Evolutionary conservation across 371 early-diverging fungal species (phyloP).

Genomic region (Conidiobolus incongruus): DNA sequence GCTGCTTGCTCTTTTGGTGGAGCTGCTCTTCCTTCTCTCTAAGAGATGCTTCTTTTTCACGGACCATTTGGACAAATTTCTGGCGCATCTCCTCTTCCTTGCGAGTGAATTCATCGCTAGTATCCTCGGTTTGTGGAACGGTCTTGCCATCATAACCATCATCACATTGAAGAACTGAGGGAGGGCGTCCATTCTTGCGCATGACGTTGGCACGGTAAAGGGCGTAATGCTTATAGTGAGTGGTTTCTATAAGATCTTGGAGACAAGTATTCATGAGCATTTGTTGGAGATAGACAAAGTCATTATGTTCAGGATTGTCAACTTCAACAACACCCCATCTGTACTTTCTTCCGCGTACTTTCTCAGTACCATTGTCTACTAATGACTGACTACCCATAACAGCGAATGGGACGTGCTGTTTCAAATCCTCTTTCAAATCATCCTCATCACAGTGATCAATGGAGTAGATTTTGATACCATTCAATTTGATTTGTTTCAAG

Average conservation of each 20-base stretch:
- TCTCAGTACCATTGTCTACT: conserved; percentile 37
- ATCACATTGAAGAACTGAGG: conserved; percentile 48
- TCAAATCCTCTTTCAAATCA: conserved; percentile 16
- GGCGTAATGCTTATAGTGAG: conserved; percentile 57
- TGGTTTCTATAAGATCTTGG: conserved; percentile 58
- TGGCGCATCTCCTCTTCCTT: conserved; percentile 53
- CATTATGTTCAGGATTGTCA: conserved; percentile 68
- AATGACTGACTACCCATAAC: conserved; percentile 73
- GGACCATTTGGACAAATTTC: conserved; percentile 44
- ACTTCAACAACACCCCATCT: conserved; percentile 96
- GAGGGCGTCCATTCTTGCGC: conserved; percentile 35
- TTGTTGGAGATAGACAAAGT: conserved; percentile 61
- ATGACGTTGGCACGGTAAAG: conserved; percentile 41
- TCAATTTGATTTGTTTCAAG: conserved; percentile 39
- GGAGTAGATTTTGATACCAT: conserved; percentile 50
- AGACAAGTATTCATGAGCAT: conserved; percentile 46
- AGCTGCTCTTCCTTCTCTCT: conserved; percentile 34
- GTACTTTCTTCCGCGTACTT: conserved; percentile 76
- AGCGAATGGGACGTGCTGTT: conserved; percentile 74
- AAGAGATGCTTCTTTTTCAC: conserved; percentile 40
- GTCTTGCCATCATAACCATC: conserved; percentile 30
- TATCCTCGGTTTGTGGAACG: conserved; percentile 20
- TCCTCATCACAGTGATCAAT: conserved; percentile 24
- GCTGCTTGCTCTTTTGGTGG: conserved; percentile 7
- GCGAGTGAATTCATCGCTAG: conserved; percentile 18